A percentile compares a stretch with the other conserved stretches of the same genome.
Evolutionary conservation across 1,139 yeast species (phyloP).

Genomic region (Geotrichum fermentans): DNA sequence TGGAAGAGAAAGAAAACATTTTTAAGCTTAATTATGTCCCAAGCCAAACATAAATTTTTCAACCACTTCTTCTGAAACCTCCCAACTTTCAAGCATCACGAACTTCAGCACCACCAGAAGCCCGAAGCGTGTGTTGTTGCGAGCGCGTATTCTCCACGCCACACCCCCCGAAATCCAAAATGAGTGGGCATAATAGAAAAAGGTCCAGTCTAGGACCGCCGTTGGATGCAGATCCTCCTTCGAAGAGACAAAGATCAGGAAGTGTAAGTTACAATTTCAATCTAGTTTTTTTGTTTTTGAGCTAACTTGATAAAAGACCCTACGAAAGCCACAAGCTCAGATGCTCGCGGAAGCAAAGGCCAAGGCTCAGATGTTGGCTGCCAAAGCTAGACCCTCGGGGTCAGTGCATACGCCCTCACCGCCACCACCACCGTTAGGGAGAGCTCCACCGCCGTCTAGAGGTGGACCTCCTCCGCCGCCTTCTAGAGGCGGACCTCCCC

Average conservation of each 20-base stretch:
- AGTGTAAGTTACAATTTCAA: too few relatives aligned
- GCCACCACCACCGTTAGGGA: neutral
- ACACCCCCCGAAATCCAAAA: too few relatives aligned
- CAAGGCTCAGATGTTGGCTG: slow-evolving; percentile 16
- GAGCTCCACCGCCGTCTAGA: neutral
- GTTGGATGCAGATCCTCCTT: slow-evolving; percentile 13
- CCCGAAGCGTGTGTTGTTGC: neutral
- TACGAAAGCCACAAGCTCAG: slow-evolving; percentile 7
- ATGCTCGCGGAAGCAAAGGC: slow-evolving; percentile 17
- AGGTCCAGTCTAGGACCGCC: slow-evolving; percentile 14
- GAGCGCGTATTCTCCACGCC: too few relatives aligned
- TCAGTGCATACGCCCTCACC: neutral
- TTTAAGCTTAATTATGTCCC: neutral
- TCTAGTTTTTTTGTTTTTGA: neutral
- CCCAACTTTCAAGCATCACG: neutral
- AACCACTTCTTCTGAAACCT: neutral
- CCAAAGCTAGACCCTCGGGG: slow-evolving; percentile 9
- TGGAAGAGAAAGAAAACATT: neutral
- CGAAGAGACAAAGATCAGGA: slow-evolving; percentile 7
- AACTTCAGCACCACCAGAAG: neutral
- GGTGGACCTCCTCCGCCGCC: slow-evolving; percentile 5
- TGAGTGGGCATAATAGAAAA: slow-evolving; percentile 14
- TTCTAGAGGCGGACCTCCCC: slow-evolving; percentile 5
- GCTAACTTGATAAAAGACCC: too few relatives aligned
- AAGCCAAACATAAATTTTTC: too few relatives aligned